Conservation (phyloP, 768 basidiomycete species). For the Glaciozyma antarctica region DNA sequence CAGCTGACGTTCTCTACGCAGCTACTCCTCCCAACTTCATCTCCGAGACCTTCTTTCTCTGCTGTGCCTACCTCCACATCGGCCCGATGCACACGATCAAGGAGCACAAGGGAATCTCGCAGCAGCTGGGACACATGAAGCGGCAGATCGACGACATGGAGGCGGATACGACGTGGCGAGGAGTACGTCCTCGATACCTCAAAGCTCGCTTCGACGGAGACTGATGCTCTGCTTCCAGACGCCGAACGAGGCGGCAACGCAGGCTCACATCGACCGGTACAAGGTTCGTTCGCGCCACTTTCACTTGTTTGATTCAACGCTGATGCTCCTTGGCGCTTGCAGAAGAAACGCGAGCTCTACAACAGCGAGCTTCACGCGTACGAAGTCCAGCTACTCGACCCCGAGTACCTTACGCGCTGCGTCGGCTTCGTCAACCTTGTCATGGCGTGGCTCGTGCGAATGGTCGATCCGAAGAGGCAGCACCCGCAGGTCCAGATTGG, state of each 20-base stretch:
- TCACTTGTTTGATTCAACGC: background rate
- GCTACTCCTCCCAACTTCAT: constrained; percentile 79
- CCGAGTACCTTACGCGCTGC: constrained; percentile 37
- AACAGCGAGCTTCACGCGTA: constrained; percentile 52
- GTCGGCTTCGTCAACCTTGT: constrained; percentile 71
- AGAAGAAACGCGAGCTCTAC: constrained; percentile 2
- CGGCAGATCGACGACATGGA: constrained; percentile 69
- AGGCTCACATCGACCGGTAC: constrained; percentile 63
- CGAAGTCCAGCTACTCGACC: constrained; percentile 76
- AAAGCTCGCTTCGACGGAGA: constrained; percentile 3
- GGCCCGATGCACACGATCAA: constrained; percentile 75
- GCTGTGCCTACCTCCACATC: constrained; percentile 77
- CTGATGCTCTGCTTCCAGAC: constrained; percentile 44
- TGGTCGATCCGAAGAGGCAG: constrained; percentile 66
- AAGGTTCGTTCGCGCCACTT: constrained; percentile 48
- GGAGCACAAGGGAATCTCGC: constrained; percentile 48
- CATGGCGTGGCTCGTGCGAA: constrained; percentile 85
- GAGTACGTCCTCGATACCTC: constrained; percentile 44
- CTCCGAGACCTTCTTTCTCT: constrained; percentile 85
- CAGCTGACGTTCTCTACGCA: constrained; percentile 32
- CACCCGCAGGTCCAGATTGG: constrained; percentile 62
- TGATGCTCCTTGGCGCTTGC: background rate
- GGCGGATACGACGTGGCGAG: constrained; percentile 70
- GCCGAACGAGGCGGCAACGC: constrained; percentile 63
- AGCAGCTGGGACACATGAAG: constrained; percentile 48